Conservation (phyloP, 352 stramenopile genomes). For the Globisporangium megalacanthum region DNA sequence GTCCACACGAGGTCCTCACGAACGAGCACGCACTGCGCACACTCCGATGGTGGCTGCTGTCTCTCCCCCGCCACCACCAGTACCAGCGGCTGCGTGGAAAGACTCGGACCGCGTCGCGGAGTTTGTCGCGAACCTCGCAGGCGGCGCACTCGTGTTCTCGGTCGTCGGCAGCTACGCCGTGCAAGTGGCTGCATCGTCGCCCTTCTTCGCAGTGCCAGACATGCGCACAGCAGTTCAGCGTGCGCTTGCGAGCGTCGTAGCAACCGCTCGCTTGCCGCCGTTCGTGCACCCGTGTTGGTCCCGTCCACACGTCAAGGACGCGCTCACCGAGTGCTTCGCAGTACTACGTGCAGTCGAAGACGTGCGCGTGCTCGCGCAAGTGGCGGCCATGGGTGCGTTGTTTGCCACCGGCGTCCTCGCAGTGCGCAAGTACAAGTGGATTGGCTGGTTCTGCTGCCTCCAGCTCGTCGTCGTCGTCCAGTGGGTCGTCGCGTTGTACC, state of each 20-base stretch:
- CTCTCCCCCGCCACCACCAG: background rate
- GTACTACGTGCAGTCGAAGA: conserved; percentile 26
- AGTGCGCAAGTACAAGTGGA: conserved; percentile 51
- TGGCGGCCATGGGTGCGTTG: conserved; percentile 20
- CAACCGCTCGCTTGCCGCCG: conserved; percentile 6
- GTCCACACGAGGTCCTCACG: no score
- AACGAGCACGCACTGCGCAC: no score
- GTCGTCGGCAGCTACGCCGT: conserved; percentile 32
- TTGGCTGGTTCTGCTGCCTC: conserved; percentile 53
- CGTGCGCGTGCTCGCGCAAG: conserved; percentile 26
- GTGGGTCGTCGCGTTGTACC: conserved; percentile 61
- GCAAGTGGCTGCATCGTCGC: conserved; percentile 18
- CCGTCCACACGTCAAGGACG: conserved; percentile 15
- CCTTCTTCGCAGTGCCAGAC: conserved; percentile 24
- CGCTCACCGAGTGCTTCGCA: conserved; percentile 27
- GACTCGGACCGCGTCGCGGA: conserved; percentile 51
- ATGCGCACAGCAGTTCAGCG: conserved; percentile 15
- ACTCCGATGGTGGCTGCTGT: no score
- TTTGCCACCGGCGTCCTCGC: conserved; percentile 17
- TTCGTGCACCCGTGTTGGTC: conserved; percentile 17
- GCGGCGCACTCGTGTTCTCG: conserved; percentile 40
- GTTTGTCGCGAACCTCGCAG: conserved; percentile 59
- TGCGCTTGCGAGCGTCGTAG: background rate
- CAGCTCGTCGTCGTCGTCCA: conserved; percentile 57
- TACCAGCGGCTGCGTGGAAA: conserved; percentile 30